Evolutionary conservation across 2,329 filamentous ascomycete genomes (phyloP), one percentile per base, ranked within the genome.

Genomic region (Pseudogymnoascus sp.): DNA sequence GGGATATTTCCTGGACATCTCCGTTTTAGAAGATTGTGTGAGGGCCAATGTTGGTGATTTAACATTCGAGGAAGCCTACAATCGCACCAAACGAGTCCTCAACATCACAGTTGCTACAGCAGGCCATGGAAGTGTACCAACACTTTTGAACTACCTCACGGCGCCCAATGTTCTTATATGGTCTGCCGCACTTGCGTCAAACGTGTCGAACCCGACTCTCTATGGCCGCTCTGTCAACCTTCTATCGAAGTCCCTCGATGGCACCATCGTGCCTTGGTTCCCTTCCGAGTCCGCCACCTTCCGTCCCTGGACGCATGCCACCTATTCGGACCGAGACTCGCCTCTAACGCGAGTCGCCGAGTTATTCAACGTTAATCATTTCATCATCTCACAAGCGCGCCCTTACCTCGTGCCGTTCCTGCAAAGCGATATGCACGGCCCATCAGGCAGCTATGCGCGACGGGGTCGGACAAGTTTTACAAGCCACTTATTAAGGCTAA

Each of bases 41-140:
- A 83, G 88, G 62, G 85, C 87, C 12, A 96, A 96, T 67, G 86
- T 96, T 12, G 92, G 92, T 8, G 89, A 96, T 69, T 73, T 96
- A 65, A 97, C 92, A 0, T 97, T 97, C 70, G 90, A 95, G 73
- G 93, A 97, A 75, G 93, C 93, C 0, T 96, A 92, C 70, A 83
- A 87, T 60, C 85, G 86, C 64, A 96, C 91, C 39, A 94, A 94
- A 71, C 81, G 91, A 59, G 86, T 96, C 3, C 78, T 97, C 67
- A 97, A 97, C 72, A 97, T 97, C 66, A 96, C 92, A 0, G 87
- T 97, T 21, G 89, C 89, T 0, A 90, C 88, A 1, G 86, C 85
- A 21, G 85, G 84, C 5, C 84, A 87, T 64, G 86, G 85, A 12
- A 90, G 90, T 35, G 85, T 93, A 1, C 92, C 92, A 1, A 92